Evolutionary conservation across 2,329 filamentous ascomycete species (phyloP), one percentile per base, ranked within the genome.

Genomic region (Nannizzia gypsea): DNA sequence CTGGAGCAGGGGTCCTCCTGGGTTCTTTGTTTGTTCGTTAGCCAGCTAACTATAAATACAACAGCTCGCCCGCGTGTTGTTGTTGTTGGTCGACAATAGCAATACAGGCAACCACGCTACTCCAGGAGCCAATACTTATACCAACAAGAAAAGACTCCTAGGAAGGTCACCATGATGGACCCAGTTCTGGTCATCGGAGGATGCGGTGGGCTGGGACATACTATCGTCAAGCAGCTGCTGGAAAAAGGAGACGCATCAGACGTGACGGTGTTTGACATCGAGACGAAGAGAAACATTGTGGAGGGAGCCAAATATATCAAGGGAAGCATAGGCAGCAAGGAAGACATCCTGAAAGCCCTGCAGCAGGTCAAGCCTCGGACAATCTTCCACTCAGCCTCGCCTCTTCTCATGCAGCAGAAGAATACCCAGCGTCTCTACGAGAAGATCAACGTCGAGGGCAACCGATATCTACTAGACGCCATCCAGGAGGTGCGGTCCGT

Each of bases 331-430:
- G 20, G 20, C 6, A 24, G 8, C 11, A 66, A 73, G 20, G 74
- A 74, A 54, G 76, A 77, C 63, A 75, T 90, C 44, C 69, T 77
- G 15, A 74, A 76, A 28, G 72, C 86, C 48, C 81, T 95, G 65
- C 70, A 77, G 28, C 75, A 82, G 64, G 76, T 83, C 57, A 80
- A 78, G 63, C 89, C 90, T 38, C 83, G 88, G 67, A 81, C 90
- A n/a, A 87, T 96, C 60, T 83, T 95, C 67, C 90, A 95, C 74
- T 91, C 89, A 0, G 90, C 89, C 22, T 87, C 83, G 56, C 86
- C 86, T 71, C 75, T 67, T 62, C 63, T 34, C 24, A 75, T 82
- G 60, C 79, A 80, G 24, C 44, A 50, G 44, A 50, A 50, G 22
- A 50, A 50, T 15, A 50, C 20, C 20, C 44, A 26, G 20, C 20